phyloP scores from a whole-genome alignment of 2,329 filamentous ascomycete genomes.

The Scedosporium dehoogii region DNA sequence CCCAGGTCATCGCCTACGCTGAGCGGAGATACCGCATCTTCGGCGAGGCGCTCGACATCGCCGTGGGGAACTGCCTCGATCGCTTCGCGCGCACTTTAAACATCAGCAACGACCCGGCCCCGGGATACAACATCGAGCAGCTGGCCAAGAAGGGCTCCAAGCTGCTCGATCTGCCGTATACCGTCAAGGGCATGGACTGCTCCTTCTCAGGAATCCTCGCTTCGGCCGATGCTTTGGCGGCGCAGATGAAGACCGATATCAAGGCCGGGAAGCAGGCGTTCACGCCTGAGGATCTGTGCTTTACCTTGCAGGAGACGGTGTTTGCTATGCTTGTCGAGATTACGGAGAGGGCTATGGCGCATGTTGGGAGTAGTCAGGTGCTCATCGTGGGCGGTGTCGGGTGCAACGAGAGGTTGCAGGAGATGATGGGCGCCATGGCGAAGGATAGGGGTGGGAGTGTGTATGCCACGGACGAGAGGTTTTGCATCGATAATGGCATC shows the following conservation, averaged over 20 bases:
- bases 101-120: conserved; percentile 92
- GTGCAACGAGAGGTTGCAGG: conserved; percentile 85
- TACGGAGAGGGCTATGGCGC: conserved; percentile 95
- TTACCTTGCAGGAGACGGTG: conserved; percentile 89
- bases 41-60: conserved; percentile 93
- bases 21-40: conserved; percentile 95
- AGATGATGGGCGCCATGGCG: conserved; percentile 99
- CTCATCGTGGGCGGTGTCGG: conserved; percentile 93
- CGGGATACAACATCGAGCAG: conserved; percentile 97
- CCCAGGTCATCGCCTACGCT: conserved; percentile 94
- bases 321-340: conserved; percentile 98
- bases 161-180: conserved; percentile 82
- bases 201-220: conserved; percentile 90
- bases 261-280: conserved; percentile 46
- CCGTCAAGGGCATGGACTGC: conserved; percentile 98
- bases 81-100: conserved; percentile 84
- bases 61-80: conserved; percentile 94
- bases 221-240: conserved; percentile 69
- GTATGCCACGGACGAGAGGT: conserved; percentile 91
- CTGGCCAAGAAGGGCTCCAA: conserved; percentile 64
- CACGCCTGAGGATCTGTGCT: conserved; percentile 80
- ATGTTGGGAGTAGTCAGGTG: conserved; percentile 84
- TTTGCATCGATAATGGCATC: conserved; percentile 98
- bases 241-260: conserved; percentile 43
- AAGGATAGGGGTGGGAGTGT: conserved; percentile 78